Evolutionary conservation across 495 filamentous ascomycete genomes (phyloP), one percentile per base, ranked within the genome.

Genomic region (Hyaloscypha bicolor): DNA sequence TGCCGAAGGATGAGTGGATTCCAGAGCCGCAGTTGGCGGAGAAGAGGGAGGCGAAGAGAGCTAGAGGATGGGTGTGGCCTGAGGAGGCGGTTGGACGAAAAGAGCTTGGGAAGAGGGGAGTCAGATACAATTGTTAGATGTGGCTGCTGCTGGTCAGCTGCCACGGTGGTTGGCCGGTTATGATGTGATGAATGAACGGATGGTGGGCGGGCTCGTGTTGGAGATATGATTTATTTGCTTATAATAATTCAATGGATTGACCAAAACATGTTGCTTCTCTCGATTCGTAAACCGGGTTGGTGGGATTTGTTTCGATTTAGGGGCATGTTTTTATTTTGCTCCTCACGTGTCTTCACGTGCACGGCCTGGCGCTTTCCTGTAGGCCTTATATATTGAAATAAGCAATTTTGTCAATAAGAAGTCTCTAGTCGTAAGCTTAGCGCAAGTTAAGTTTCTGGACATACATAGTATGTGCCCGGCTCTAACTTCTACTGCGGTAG

Each of bases 11-110:
- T 76, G 80, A 83, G 69, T 96, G 93, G 93, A 95, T 97, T 75
- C 93, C 93, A 11, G 88, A 89, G 80, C 89, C 91, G 45, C 90
- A 93, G 72, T 81, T 91, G 67, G 86, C 88, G 4, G 93, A 97
- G 84, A 90, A 88, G 81, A 81, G 93, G 25, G 90, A 91, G 79
- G 92, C 92, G 59, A 96, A 94, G 81, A 80, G 91, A 53, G 82
- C 86, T 8, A 79, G 93, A 21, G 93, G 93, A 0, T 97, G 93
- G 93, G 87, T 96, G 2, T 87, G 85, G 80, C 93, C 93, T 25
- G 88, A 91, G 67, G 93, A 96, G 48, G 73, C 79, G 2, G 76
- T 87, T 5, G 79, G 82, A 8, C 71, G 83, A 60, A 86, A 85
- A 71, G 83, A 87, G 77, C 67, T 87, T n/a, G 84, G 83, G 2